These are phyloP conservation scores for Aotearoamyces nothofagi DNA, from an alignment of 2,329 filamentous ascomycete species.

Conservation along the genomic window DNA sequence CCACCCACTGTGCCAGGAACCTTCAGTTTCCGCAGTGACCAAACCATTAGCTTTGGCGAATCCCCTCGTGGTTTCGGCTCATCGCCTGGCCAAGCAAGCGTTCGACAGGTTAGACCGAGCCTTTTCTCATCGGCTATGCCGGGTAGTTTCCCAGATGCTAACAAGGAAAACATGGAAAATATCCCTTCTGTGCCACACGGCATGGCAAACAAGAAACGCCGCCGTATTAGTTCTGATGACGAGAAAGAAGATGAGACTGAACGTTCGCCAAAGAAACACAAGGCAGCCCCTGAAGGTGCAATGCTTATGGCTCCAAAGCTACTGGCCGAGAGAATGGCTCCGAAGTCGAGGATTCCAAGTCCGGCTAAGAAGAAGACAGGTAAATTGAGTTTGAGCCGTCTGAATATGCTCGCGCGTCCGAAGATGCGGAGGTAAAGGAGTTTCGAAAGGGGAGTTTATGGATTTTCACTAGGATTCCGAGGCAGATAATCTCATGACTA, in stretches of 20 bases:
- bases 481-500: too few relatives aligned
- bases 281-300: constrained; percentile 17
- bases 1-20: constrained; percentile 32
- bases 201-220: constrained; percentile 50
- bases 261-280: constrained; percentile 43
- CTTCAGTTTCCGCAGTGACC: constrained; percentile 51
- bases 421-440: constrained; percentile 35
- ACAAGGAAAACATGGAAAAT: constrained; percentile 38
- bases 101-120: constrained; percentile 43
- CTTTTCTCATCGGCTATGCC: constrained; percentile 32
- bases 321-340: constrained; percentile 12
- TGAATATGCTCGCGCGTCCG: constrained; percentile 45
- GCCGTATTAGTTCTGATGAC: constrained; percentile 39
- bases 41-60: constrained; percentile 42
- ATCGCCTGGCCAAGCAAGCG: constrained; percentile 40
- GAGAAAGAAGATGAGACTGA: constrained; percentile 31
- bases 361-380: constrained; percentile 34
- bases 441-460: too few relatives aligned
- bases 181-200: constrained; percentile 37
- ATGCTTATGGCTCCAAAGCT: constrained; percentile 17
- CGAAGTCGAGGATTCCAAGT: constrained; percentile 22
- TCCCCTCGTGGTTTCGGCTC: constrained; percentile 36
- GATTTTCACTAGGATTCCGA: too few relatives aligned
- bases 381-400: constrained; percentile 39
- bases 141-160: constrained; percentile 34